Evolutionary conservation across 441 rosid genomes (phyloP).

Genomic region (Eugenia klotzschiana): DNA sequence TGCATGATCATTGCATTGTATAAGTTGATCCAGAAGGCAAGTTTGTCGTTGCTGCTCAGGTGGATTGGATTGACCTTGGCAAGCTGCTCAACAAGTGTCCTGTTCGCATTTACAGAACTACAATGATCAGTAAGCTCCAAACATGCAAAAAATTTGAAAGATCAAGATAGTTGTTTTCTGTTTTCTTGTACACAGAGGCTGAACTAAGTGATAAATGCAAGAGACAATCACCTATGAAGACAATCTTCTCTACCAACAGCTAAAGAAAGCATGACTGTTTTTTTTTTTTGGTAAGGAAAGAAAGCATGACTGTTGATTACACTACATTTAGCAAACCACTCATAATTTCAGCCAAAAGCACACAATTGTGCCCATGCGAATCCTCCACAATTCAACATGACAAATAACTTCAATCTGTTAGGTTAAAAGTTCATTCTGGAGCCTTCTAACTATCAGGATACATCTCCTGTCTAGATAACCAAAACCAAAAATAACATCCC

Average conservation of each 20-base stretch:
- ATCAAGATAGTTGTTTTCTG: neutral
- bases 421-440: neutral
- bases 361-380: neutral
- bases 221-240: neutral
- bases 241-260: neutral
- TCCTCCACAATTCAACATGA: neutral
- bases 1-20: slow-evolving; percentile 72
- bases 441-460: neutral
- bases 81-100: slow-evolving; percentile 19
- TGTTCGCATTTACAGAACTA: slow-evolving; percentile 6
- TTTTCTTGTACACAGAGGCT: neutral
- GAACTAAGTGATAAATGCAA: neutral
- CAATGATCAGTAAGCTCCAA: neutral
- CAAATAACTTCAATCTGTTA: neutral
- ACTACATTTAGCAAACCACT: neutral
- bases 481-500: neutral
- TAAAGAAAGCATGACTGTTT: neutral
- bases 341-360: neutral
- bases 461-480: neutral
- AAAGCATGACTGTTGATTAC: neutral
- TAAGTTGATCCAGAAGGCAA: slow-evolving; percentile 66
- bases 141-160: neutral
- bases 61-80: slow-evolving; percentile 37
- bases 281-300: too few species aligned
- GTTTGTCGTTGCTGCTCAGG: slow-evolving; percentile 48